Evolutionary conservation across 306 rosid species (phyloP).

Genomic region (Aeschynomene evenia): DNA sequence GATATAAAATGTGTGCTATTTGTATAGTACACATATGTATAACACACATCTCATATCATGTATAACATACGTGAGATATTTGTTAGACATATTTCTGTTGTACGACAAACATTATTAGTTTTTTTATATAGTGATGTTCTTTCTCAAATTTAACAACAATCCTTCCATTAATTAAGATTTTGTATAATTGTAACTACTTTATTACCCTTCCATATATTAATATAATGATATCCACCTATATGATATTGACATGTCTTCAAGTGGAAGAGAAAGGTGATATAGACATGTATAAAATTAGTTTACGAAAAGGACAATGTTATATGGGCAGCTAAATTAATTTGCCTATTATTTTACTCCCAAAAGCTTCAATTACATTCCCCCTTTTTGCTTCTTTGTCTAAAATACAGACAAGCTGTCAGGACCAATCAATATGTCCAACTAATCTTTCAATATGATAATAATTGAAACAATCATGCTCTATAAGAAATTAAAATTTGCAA

Average conservation of each 20-base stretch:
- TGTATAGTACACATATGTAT: no score
- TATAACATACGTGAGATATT: no score
- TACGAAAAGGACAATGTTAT: constrained; percentile 40
- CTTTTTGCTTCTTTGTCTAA: background rate
- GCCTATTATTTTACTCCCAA: constrained; percentile 15
- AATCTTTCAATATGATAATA: constrained; percentile 30
- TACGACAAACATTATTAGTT: no score
- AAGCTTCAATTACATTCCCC: background rate
- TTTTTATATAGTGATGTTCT: no score
- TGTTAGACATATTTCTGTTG: no score
- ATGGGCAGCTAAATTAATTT: constrained; percentile 30
- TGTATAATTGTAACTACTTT: background rate
- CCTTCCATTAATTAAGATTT: background rate
- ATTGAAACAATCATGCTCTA: constrained; percentile 42
- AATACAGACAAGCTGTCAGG: constrained; percentile 32
- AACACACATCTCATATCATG: no score
- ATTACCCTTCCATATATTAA: background rate
- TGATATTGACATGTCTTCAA: constrained; percentile 46
- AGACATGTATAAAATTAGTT: constrained; percentile 15
- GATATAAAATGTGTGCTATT: no score
- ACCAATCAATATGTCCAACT: constrained; percentile 38
- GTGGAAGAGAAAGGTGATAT: constrained; percentile 39
- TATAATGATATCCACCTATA: constrained; percentile 18
- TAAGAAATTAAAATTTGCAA: constrained; percentile 10
- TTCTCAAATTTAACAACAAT: background rate